These are phyloP conservation scores for Clarireedia paspali DNA, from an alignment of 2,329 filamentous ascomycete species.

Conservation along the genomic window DNA sequence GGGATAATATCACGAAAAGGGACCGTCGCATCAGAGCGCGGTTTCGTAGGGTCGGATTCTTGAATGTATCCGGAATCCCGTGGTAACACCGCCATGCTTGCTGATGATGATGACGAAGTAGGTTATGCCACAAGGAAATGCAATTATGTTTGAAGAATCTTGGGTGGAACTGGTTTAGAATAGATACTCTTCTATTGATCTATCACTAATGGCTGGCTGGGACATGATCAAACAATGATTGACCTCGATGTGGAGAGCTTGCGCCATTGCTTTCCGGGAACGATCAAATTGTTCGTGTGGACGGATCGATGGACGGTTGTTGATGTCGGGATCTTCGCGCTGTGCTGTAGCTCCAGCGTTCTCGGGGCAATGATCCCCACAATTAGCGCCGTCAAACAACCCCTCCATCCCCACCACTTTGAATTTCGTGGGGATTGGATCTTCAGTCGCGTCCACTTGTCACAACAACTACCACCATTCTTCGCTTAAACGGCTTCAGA, in stretches of 20 bases:
- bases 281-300: background rate
- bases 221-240: background rate
- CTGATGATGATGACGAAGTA: background rate
- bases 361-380: background rate
- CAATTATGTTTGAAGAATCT: background rate
- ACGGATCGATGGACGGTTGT: background rate
- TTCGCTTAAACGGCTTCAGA: too few relatives aligned
- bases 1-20: slow-evolving; percentile 25
- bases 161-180: background rate
- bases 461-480: background rate
- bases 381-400: background rate
- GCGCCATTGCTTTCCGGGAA: background rate
- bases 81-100: slow-evolving; percentile 19
- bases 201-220: background rate
- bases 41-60: slow-evolving; percentile 21
- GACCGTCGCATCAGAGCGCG: slow-evolving; percentile 24
- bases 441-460: background rate
- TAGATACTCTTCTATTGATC: background rate
- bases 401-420: background rate
- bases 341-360: background rate
- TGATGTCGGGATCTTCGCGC: background rate
- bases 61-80: slow-evolving; percentile 22
- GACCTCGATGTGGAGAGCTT: slow-evolving; percentile 3
- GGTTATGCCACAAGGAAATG: slow-evolving; percentile 2
- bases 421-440: background rate